These are phyloP conservation scores for Thinopyrum elongatum DNA, from an alignment of 176 grass and related monocot genomes.

Conservation along the genomic window DNA sequence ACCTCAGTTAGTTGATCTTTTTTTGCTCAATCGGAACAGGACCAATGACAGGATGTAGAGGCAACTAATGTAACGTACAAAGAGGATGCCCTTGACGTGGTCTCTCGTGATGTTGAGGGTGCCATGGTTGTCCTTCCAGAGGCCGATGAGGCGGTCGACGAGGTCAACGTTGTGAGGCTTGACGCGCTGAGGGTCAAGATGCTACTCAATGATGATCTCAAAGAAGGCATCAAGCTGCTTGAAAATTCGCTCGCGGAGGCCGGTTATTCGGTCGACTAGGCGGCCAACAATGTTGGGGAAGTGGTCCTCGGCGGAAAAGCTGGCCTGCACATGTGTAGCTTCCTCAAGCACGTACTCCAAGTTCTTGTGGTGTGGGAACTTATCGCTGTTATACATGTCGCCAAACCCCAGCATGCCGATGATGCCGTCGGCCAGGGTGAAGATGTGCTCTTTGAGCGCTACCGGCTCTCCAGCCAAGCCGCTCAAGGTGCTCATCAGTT, in stretches of 20 bases:
- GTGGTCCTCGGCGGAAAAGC: not conserved
- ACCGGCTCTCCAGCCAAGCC: not conserved
- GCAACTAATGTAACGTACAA: too few species aligned
- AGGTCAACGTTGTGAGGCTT: too few species aligned
- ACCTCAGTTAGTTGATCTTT: not conserved
- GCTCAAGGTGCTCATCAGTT: not conserved
- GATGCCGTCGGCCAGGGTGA: conserved; percentile 6
- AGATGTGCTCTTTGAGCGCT: conserved; percentile 1
- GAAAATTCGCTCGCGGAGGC: too few species aligned
- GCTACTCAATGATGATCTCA: too few species aligned
- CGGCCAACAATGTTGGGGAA: not conserved
- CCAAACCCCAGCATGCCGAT: conserved; percentile 25
- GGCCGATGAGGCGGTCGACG: too few species aligned
- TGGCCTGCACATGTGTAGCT: not conserved
- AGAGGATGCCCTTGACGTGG: too few species aligned
- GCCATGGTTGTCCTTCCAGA: too few species aligned
- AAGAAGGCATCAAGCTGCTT: too few species aligned
- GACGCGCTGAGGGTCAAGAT: too few species aligned
- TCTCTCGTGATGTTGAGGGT: too few species aligned
- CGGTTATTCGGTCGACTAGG: not conserved
- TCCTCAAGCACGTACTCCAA: not conserved
- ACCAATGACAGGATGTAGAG: not conserved
- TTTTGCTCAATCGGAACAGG: not conserved
- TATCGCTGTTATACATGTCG: not conserved
- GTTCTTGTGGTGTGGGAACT: not conserved